Evolutionary conservation across 1,284 basidiomycete species (phyloP).

Genomic region (Coniferiporia sulphurascens): DNA sequence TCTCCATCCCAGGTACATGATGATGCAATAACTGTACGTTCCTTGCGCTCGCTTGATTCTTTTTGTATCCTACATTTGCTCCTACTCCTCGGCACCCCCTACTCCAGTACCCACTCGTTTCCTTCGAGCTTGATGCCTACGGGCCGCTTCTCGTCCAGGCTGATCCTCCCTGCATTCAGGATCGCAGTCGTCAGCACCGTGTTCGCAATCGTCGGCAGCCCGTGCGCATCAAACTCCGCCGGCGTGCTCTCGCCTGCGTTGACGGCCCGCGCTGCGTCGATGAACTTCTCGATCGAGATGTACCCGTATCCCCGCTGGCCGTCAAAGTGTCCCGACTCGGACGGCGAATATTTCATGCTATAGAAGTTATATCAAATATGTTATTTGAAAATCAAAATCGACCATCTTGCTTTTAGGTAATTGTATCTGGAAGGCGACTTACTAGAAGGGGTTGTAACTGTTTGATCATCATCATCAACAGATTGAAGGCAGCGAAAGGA

Average conservation of each 20-base stretch:
- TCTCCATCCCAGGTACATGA: no score
- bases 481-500: conserved; percentile 10
- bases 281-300: conserved; percentile 88
- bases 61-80: not conserved
- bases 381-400: no score
- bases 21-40: not conserved
- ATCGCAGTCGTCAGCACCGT: conserved; percentile 91
- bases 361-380: not conserved
- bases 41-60: not conserved
- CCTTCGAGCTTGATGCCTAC: conserved; percentile 71
- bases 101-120: conserved; percentile 69
- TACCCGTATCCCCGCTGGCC: conserved; percentile 90
- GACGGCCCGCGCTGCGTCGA: conserved; percentile 74
- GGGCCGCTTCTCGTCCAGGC: conserved; percentile 80
- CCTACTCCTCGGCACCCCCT: conserved; percentile 5
- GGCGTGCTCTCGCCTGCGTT: conserved; percentile 65
- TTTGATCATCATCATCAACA: not conserved
- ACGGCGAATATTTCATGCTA: conserved; percentile 92
- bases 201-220: conserved; percentile 83
- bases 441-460: conserved; percentile 87
- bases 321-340: conserved; percentile 87
- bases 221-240: conserved; percentile 71
- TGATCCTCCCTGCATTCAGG: conserved; percentile 84
- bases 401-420: not conserved
- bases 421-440: conserved; percentile 29